Conservation (phyloP, 345 rosid species). For the Acer campestre region DNA sequence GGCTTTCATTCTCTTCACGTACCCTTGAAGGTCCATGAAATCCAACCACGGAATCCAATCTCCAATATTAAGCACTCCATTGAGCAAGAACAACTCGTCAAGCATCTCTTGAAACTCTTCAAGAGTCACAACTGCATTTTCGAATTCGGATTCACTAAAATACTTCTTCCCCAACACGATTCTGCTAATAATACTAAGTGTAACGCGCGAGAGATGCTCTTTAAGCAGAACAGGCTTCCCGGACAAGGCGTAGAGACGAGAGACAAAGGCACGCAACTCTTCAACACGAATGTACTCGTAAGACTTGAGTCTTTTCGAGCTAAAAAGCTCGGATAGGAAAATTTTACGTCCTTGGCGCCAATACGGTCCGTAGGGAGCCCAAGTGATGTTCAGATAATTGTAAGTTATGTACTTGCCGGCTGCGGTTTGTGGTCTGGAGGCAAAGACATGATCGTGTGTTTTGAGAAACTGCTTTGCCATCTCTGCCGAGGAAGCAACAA, state of each 20-base stretch:
- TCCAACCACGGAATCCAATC: slow-evolving; percentile 35
- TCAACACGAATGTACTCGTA: slow-evolving; percentile 29
- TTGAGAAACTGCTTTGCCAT: slow-evolving; percentile 33
- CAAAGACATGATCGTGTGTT: slow-evolving; percentile 30
- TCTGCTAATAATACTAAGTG: slow-evolving; percentile 24
- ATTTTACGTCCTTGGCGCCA: slow-evolving; percentile 42
- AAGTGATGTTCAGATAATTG: slow-evolving; percentile 28
- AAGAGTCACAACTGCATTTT: background rate
- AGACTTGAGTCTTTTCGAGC: slow-evolving; percentile 27
- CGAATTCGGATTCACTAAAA: slow-evolving; percentile 4
- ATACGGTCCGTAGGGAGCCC: slow-evolving; percentile 38
- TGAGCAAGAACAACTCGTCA: slow-evolving; percentile 25
- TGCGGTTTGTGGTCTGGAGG: slow-evolving; percentile 31
- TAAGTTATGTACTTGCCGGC: slow-evolving; percentile 36
- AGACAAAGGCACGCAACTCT: slow-evolving; percentile 20
- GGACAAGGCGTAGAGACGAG: slow-evolving; percentile 5
- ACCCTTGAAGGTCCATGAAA: slow-evolving; percentile 32
- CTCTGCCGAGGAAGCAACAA: slow-evolving; percentile 28
- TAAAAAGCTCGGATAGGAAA: slow-evolving; percentile 28
- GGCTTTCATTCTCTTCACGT: slow-evolving; percentile 33
- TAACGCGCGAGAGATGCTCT: slow-evolving; percentile 6
- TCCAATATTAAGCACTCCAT: slow-evolving; percentile 31
- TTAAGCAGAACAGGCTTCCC: slow-evolving; percentile 20
- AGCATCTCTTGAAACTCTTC: slow-evolving; percentile 26
- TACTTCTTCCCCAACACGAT: slow-evolving; percentile 27